Evolutionary conservation across 768 basidiomycete species (phyloP).

Genomic region (Hygrophoropsis aurantiaca): DNA sequence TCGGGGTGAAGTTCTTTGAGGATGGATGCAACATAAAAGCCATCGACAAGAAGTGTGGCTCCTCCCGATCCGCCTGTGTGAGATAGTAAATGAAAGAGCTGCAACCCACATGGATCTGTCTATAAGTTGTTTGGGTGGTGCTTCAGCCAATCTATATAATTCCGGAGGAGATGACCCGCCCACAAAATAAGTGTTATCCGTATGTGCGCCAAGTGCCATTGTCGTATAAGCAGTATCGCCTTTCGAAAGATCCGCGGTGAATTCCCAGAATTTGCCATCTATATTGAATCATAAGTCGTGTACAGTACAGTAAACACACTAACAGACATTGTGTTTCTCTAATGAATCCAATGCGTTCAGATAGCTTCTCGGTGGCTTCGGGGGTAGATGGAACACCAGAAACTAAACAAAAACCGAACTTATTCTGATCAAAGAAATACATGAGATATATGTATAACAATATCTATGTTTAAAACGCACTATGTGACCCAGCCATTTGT

Average conservation of each 20-base stretch:
- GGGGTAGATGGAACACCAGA: constrained; percentile 76
- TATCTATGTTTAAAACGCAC: constrained; percentile 41
- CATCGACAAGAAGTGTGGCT: constrained; percentile 90
- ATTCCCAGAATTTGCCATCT: constrained; percentile 98
- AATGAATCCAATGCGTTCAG: constrained; percentile 79
- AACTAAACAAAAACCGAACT: constrained; percentile 88
- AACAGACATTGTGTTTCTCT: constrained; percentile 76
- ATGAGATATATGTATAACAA: constrained; percentile 1
- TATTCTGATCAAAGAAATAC: constrained; percentile 51
- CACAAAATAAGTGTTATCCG: constrained; percentile 62
- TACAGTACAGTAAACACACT: too few relatives aligned
- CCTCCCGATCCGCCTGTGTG: constrained; percentile 83
- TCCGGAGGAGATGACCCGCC: constrained; percentile 11
- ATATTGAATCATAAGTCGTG: constrained; percentile 46
- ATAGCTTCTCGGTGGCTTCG: constrained; percentile 81
- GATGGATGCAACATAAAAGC: constrained; percentile 86
- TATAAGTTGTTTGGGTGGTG: too few relatives aligned
- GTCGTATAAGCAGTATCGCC: constrained; percentile 96
- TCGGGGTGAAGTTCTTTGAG: constrained; percentile 72
- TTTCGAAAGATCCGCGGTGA: constrained; percentile 86
- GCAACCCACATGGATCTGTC: constrained; percentile 95
- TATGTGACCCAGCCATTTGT: constrained; percentile 79
- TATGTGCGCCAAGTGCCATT: constrained; percentile 83
- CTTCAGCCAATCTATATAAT: too few relatives aligned
- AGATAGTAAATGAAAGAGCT: constrained; percentile 91